Base-by-base conservation (phyloP, 208 protist genomes). In the Leishmania gerbilli region DNA sequence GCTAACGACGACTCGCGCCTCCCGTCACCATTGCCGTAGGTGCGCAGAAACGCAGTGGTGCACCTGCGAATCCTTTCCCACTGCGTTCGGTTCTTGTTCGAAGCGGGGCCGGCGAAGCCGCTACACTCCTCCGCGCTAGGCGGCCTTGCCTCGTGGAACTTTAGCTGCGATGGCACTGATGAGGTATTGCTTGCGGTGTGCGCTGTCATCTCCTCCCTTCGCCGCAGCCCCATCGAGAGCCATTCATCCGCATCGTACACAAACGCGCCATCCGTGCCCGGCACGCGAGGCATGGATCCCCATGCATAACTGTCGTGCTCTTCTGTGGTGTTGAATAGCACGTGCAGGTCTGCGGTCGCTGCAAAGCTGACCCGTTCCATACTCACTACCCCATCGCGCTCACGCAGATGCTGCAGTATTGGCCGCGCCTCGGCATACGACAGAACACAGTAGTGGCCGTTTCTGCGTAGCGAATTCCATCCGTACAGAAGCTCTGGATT, bases 401-500 rank as follows among this genome's bases (percentile, higher is more conserved):
- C 34, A 64, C 31, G 71, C 71, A 83, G 60, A 19, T 42, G 47
- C 24, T n/a, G 76, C 53, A 84, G 58, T 21, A 80, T 19, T 0
- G 68, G 76, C 31, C 76, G 74, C 13, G 68, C 80, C 68, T 84
- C 75, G n/a, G 64, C 21, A 58, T 84, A 84, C 7, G 80, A 76
- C 42, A 80, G 31, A n/a, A 71, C 7, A 47, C 80, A 84, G 76
- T 80, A 80, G 47, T n/a, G 47, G n/a, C 76, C 76, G 13, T 64
- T 17, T 68, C 74, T 67, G 19, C 80, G 80, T 40, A 80, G 67
- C 47, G 74, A 42, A 49, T 84, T 77, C 80, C 80, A 84, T 11
- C 80, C 80, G 47, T 80, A 84, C 21, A 84, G 7, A 37, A 80
- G 53, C 58, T 80, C 68, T 1, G 75, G 67, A 71, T 62, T 60